Conservation (phyloP, 2,329 filamentous ascomycete species). For the Calonectria hongkongensis region DNA sequence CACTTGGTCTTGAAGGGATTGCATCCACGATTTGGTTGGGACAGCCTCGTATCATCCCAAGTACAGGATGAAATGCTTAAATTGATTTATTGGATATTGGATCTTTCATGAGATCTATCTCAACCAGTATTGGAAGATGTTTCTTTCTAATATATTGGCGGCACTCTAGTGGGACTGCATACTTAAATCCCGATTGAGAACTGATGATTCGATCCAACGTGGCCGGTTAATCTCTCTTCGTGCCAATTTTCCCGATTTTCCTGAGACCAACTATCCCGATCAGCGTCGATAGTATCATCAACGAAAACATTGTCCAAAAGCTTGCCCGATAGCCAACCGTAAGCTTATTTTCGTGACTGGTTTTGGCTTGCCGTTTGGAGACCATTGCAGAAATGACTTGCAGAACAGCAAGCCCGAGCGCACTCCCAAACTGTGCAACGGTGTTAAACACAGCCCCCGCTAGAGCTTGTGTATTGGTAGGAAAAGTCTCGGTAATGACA, state of each 20-base stretch:
- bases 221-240: neutral
- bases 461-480: constrained; percentile 1
- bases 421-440: neutral
- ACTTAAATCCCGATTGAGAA: too few relatives aligned
- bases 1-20: constrained; percentile 9
- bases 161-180: too few relatives aligned
- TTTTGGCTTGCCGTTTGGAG: neutral
- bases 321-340: constrained; percentile 1
- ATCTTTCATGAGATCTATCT: too few relatives aligned
- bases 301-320: constrained; percentile 2
- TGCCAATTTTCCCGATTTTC: neutral
- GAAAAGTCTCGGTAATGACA: neutral
- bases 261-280: neutral
- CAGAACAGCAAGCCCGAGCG: neutral
- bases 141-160: too few relatives aligned
- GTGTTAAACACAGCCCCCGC: constrained; percentile 14
- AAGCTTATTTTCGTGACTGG: neutral
- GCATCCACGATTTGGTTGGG: neutral
- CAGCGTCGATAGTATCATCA: neutral
- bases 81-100: too few relatives aligned
- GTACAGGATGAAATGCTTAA: too few relatives aligned
- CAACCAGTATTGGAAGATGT: too few relatives aligned
- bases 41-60: neutral
- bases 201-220: neutral
- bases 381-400: constrained; percentile 4